These are phyloP conservation scores for Gossypium bickii DNA, from an alignment of 345 rosid genomes.

Conservation along the genomic window DNA sequence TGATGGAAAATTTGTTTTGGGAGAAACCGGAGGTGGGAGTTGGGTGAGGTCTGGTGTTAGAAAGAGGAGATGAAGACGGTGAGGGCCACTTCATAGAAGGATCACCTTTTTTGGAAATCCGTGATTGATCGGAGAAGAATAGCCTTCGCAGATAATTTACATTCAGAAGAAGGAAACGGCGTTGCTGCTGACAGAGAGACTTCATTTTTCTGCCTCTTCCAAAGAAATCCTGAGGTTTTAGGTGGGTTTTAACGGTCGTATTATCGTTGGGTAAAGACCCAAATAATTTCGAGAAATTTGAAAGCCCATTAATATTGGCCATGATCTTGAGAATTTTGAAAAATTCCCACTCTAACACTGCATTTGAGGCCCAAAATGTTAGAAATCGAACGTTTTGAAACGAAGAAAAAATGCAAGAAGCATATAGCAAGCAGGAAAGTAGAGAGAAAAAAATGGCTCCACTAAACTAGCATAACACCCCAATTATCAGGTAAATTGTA, in stretches of 20 bases:
- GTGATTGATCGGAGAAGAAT: conserved; percentile 29
- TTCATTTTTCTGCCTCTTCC: neutral
- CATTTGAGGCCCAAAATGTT: neutral
- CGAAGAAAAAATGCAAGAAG: neutral
- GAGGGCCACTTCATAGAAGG: conserved; percentile 24
- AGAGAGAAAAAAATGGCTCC: conserved; percentile 32
- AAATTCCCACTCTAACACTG: too few species aligned
- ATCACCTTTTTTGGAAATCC: conserved; percentile 27
- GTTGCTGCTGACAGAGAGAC: neutral
- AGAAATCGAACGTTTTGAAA: neutral
- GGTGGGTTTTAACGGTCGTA: neutral
- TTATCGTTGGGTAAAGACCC: neutral
- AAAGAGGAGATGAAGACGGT: conserved; percentile 14
- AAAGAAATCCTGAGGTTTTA: neutral
- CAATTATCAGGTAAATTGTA: neutral
- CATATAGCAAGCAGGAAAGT: neutral
- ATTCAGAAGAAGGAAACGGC: neutral
- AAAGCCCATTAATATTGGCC: conserved; percentile 3
- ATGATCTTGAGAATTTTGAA: neutral
- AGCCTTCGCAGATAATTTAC: conserved; percentile 15
- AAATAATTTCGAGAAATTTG: neutral
- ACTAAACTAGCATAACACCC: conserved; percentile 18
- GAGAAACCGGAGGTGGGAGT: conserved; percentile 25
- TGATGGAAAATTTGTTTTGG: conserved; percentile 35
- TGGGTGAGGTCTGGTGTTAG: conserved; percentile 17